Evolutionary conservation across 2,329 filamentous ascomycete genomes (phyloP).

Genomic region (Aureobasidium vineae): DNA sequence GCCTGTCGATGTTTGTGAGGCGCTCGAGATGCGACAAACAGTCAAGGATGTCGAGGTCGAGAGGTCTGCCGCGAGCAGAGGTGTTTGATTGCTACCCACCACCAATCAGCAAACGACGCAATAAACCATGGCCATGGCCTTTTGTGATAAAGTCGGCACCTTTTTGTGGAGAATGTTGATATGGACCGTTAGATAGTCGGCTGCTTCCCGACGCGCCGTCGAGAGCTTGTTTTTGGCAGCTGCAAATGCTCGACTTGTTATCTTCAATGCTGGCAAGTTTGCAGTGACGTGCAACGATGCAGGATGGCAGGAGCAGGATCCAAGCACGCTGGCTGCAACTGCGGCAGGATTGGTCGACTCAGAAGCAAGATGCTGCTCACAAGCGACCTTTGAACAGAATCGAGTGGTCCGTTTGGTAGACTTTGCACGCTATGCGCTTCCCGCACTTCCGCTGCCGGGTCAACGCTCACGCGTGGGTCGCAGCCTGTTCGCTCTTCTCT

Average conservation of each 20-base stretch:
- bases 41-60: conserved; percentile 5
- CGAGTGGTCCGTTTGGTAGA: background rate
- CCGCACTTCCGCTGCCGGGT: conserved; percentile 15
- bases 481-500: background rate
- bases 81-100: conserved; percentile 14
- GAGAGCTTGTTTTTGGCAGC: conserved; percentile 6
- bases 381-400: conserved; percentile 2
- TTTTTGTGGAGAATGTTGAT: conserved; percentile 25
- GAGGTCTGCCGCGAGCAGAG: background rate
- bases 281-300: background rate
- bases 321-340: background rate
- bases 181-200: conserved; percentile 15
- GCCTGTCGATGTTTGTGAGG: background rate
- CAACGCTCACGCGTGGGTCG: conserved; percentile 12
- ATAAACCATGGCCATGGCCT: background rate
- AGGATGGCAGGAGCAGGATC: background rate
- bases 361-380: conserved; percentile 2
- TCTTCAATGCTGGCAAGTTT: background rate
- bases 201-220: conserved; percentile 18
- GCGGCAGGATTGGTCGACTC: conserved; percentile 8
- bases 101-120: conserved; percentile 20
- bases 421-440: conserved; percentile 6
- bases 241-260: background rate
- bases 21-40: conserved; percentile 9
- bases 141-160: conserved; percentile 16